Evolutionary conservation across 208 protist genomes (phyloP).

Genomic region (Vickermania spadyakhi): DNA sequence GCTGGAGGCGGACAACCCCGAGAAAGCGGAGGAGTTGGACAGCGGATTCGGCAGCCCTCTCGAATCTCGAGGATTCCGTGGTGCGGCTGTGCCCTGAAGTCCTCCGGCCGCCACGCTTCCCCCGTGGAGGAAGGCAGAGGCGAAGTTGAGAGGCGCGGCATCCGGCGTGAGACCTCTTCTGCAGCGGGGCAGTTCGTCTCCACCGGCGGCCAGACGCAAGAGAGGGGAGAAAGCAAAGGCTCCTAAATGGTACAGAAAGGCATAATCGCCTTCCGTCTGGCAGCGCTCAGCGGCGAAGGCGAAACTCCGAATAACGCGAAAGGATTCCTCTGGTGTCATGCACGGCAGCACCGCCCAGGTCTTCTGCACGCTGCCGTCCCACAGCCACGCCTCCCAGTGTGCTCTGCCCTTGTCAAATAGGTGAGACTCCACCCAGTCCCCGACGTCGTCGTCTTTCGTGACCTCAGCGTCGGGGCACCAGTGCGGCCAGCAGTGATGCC

Average conservation of each 20-base stretch:
- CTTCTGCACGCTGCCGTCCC: slow-evolving; percentile 28
- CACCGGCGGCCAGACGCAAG: not conserved
- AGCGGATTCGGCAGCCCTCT: not conserved
- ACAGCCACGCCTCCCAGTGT: slow-evolving; percentile 54
- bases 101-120: not conserved
- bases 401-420: slow-evolving; percentile 23
- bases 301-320: slow-evolving; percentile 47
- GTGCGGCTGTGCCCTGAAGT: slow-evolving; percentile 19
- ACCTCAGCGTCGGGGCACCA: not conserved
- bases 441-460: slow-evolving; percentile 17
- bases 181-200: not conserved
- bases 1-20: not conserved
- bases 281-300: slow-evolving; percentile 31
- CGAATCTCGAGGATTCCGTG: slow-evolving; percentile 46
- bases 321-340: slow-evolving; percentile 54
- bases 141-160: not conserved
- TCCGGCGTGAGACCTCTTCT: no score
- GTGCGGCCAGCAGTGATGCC: not conserved
- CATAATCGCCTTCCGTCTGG: slow-evolving; percentile 14
- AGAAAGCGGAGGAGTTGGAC: not conserved
- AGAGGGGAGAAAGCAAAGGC: not conserved
- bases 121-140: not conserved
- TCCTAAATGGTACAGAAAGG: slow-evolving; percentile 20
- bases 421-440: slow-evolving; percentile 42
- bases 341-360: slow-evolving; percentile 43